Conservation (phyloP, 768 basidiomycete species). For the Rhizopogon rudus region DNA sequence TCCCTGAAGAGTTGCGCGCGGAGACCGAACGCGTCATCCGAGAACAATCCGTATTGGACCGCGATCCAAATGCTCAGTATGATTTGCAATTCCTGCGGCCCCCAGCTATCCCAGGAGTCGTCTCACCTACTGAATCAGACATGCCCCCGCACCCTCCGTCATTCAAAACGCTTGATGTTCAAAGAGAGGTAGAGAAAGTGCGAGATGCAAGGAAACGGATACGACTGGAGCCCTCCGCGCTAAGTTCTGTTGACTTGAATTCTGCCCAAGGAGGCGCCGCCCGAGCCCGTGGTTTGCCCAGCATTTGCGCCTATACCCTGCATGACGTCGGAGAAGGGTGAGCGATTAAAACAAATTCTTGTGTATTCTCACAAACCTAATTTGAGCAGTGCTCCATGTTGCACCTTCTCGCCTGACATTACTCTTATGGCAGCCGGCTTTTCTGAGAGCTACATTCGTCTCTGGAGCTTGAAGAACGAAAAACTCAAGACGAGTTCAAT, state of each 20-base stretch:
- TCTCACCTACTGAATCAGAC: slow-evolving; percentile 65
- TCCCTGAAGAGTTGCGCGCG: slow-evolving; percentile 71
- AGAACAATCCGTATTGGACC: slow-evolving; percentile 76
- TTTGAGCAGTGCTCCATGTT: slow-evolving; percentile 66
- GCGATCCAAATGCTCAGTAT: slow-evolving; percentile 62
- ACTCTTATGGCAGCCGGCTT: slow-evolving; percentile 94
- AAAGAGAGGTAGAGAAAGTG: slow-evolving; percentile 85
- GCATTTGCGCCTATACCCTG: slow-evolving; percentile 91
- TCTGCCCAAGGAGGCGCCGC: slow-evolving; percentile 51
- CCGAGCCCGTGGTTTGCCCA: slow-evolving; percentile 72
- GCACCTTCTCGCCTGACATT: slow-evolving; percentile 85
- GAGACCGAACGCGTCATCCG: slow-evolving; percentile 78
- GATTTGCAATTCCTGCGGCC: slow-evolving; percentile 55
- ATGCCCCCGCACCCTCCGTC: slow-evolving; percentile 75
- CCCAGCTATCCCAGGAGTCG: slow-evolving; percentile 45
- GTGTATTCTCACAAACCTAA: slow-evolving; percentile 6
- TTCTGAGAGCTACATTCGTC: slow-evolving; percentile 87
- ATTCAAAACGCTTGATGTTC: slow-evolving; percentile 84
- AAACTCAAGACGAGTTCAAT: slow-evolving; percentile 62
- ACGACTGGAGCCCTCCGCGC: slow-evolving; percentile 71
- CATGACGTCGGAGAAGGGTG: slow-evolving; percentile 96
- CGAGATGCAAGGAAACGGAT: slow-evolving; percentile 91
- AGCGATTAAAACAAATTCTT: slow-evolving; percentile 20
- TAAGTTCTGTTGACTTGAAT: slow-evolving; percentile 52
- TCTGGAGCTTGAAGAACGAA: slow-evolving; percentile 95